Evolutionary conservation across 306 rosid species (phyloP).

Genomic region (Rosa chinensis): DNA sequence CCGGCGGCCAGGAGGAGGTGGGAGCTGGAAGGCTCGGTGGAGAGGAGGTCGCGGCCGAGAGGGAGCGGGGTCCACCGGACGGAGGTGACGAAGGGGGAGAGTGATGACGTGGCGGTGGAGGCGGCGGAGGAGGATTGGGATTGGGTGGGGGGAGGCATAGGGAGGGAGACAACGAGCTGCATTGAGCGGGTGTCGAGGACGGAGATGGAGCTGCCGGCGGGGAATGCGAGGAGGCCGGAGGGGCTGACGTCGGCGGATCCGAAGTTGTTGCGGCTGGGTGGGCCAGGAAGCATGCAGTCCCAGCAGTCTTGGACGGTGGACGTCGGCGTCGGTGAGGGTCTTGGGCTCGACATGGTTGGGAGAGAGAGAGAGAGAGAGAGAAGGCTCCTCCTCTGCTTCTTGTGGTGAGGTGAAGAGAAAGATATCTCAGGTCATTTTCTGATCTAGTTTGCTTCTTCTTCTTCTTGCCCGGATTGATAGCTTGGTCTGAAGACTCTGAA

Average conservation of each 20-base stretch:
- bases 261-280: slow-evolving; percentile 82
- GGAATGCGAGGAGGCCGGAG: slow-evolving; percentile 82
- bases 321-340: slow-evolving; percentile 9
- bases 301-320: slow-evolving; percentile 48
- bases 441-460: not conserved
- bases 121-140: slow-evolving; percentile 18
- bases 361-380: not conserved
- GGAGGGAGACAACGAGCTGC: slow-evolving; percentile 70
- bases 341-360: slow-evolving; percentile 34
- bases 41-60: slow-evolving; percentile 75
- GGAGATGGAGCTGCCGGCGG: slow-evolving; percentile 84
- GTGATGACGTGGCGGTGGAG: slow-evolving; percentile 25
- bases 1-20: slow-evolving; percentile 92
- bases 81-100: slow-evolving; percentile 84
- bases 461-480: not conserved
- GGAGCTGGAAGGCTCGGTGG: slow-evolving; percentile 76
- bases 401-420: not conserved
- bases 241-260: slow-evolving; percentile 85
- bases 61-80: slow-evolving; percentile 86
- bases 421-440: not conserved
- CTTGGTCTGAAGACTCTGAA: not conserved
- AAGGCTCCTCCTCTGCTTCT: not conserved
- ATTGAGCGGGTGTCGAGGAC: slow-evolving; percentile 76
- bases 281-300: slow-evolving; percentile 93
- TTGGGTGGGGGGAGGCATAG: slow-evolving; percentile 68